phyloP scores from a whole-genome alignment of 78 protist species.

The Monocercomonoides exilis region DNA sequence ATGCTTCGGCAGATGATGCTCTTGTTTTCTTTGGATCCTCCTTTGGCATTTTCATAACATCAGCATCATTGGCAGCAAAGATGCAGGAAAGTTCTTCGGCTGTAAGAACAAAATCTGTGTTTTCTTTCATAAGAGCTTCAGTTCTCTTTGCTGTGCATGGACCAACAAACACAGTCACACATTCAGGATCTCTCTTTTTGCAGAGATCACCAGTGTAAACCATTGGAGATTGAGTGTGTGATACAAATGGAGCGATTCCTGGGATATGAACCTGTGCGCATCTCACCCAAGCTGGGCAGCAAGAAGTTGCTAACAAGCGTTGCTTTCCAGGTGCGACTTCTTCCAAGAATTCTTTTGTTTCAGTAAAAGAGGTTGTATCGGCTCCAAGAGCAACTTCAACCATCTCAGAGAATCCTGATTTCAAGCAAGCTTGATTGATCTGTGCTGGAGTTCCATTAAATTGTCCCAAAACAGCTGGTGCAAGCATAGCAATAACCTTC shows the following conservation, averaged over 20 bases:
- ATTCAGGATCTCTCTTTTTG: neutral
- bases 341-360: neutral
- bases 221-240: neutral
- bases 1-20: neutral
- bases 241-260: neutral
- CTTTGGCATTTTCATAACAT: neutral
- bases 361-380: neutral
- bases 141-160: neutral
- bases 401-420: neutral
- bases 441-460: neutral
- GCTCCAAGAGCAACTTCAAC: constrained; percentile 3
- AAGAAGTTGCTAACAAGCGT: neutral
- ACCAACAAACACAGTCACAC: neutral
- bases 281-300: neutral
- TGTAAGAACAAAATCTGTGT: neutral
- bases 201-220: neutral
- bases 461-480: neutral
- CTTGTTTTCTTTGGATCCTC: neutral
- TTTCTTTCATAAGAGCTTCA: neutral
- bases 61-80: neutral
- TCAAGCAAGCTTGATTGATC: neutral
- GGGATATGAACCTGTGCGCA: neutral
- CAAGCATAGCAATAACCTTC: neutral
- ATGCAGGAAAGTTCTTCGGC: neutral
- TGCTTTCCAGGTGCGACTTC: neutral